Conservation (phyloP, 31 red algal genomes). For the Asparagopsis taxiformis region DNA sequence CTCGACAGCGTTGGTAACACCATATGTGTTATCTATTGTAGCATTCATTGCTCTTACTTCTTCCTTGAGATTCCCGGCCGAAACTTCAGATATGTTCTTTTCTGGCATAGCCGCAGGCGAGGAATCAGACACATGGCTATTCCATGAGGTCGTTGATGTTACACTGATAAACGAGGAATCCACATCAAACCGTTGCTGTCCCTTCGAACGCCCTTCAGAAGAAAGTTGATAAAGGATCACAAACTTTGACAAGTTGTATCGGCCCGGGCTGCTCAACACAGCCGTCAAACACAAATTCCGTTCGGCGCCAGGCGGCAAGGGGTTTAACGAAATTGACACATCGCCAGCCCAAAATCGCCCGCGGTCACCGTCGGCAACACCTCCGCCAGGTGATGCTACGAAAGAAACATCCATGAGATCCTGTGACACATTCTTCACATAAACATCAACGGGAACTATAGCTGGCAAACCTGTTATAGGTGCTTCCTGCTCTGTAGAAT, state of each 20-base stretch:
- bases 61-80: too few species aligned
- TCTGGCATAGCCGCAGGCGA: too few species aligned
- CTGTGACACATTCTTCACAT: conserved; percentile 28
- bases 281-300: conserved; percentile 31
- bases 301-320: conserved; percentile 51
- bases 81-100: too few species aligned
- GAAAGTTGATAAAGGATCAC: conserved; percentile 30
- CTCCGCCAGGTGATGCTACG: conserved; percentile 34
- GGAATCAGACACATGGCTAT: too few species aligned
- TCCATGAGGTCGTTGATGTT: too few species aligned
- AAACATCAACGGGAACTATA: conserved; percentile 35
- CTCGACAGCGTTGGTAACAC: too few species aligned
- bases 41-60: too few species aligned
- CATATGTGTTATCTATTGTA: too few species aligned
- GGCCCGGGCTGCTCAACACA: conserved; percentile 36
- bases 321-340: conserved; percentile 50
- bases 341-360: conserved; percentile 62
- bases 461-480: conserved; percentile 16
- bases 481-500: background rate
- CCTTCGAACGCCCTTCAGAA: conserved; percentile 7
- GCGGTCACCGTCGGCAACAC: conserved; percentile 54
- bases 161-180: conserved; percentile 3
- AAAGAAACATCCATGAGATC: conserved; percentile 50
- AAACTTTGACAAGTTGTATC: conserved; percentile 47
- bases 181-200: conserved; percentile 13